Evolutionary conservation across 306 rosid genomes (phyloP), one percentile per base, ranked within the genome.

Genomic region (Prunus campanulata): DNA sequence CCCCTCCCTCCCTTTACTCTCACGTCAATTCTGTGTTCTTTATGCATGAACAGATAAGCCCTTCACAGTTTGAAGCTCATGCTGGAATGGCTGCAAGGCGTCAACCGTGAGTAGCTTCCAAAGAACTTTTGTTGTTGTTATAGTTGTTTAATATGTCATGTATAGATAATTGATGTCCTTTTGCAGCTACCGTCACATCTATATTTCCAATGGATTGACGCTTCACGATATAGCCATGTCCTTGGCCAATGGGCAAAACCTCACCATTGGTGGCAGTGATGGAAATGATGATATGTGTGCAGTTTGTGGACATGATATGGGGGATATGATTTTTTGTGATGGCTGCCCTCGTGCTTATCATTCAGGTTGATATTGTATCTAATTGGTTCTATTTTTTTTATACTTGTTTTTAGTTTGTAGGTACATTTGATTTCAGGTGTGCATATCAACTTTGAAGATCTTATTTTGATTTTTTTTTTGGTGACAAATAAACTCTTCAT

Each of bases 71-170:
- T 86, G 99, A 96, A 89, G 87, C 99, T 71, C 99, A 96, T 87
- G 98, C 98, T 83, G 99, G 99, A 86, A 96, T 96, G 99, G 96
- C 99, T 74, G 99, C 97, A 57, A 88, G 99, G 61, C 97, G 99
- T 74, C 99, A 96, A 91, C 99, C 99, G 99, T 96, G 86, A 92
- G 99, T 92, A 74, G 69, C 68, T 64, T 76, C 64, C 69, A 49
- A 63, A 72, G 73, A 71, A 71, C 25, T 81, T 57, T 13, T 57
- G 52, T 68, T 10, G 67, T 74, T 75, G 18, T 22, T 74, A 9
- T 54, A 46, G 74, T 77, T 76, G 66, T 79, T 60, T 77, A 39
- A 65, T 75, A 78, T 79, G 79, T 80, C 57, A 15, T 79, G 60
- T 79, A 11, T 59, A 59, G 47, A 71, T 54, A 18, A 20, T 78